Evolutionary conservation across 2,329 filamentous ascomycete genomes (phyloP), one percentile per base, ranked within the genome.

Genomic region (Fusarium miscanthi): DNA sequence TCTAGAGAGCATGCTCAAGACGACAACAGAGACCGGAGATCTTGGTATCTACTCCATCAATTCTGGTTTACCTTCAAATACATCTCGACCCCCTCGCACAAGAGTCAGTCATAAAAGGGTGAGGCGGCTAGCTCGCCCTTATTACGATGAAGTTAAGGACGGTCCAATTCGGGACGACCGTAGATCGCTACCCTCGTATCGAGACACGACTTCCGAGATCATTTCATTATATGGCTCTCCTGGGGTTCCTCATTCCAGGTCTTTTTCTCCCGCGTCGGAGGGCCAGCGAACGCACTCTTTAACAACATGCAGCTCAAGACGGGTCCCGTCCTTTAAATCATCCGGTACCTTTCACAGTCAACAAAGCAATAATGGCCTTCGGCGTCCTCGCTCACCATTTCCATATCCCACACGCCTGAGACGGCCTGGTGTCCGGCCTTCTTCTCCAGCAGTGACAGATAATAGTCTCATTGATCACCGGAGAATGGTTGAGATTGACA

Each of bases 1-100:
- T 4, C 80, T 91, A n/a, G 86, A 90, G 73, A 87, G 88, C 78
- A 91, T 91, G 89, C 82, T 91, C 65, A 91, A 88, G 80, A 91
- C 87, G 7, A 90, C 88, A 3, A 91, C 89, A 2, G 90, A 91
- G 76, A 90, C 89, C 13, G 89, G 89, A n/a, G 88, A 91, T 72
- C 89, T 90, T 72, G 89, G 88, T 8, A 80, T 87, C 54, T 91
- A 90, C 78, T 89, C 87, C 57, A 88, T 89, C 72, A 84, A 74
- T 40, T 73, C 75, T 7, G 58, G 69, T 41, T 37, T 68, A 14
- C 80, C 82, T 17, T 80, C 80, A 10, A 78, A 79, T 16, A 75
- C 79, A 12, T 79, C 79, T 54, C 77, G 77, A 11, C 69, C 72
- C 17, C 72, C 78, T 65, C 79, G 78, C 23, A 62, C 76, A 38